These are phyloP conservation scores for Penicillium nordicum DNA, from an alignment of 2,329 filamentous ascomycete species.

Conservation along the genomic window DNA sequence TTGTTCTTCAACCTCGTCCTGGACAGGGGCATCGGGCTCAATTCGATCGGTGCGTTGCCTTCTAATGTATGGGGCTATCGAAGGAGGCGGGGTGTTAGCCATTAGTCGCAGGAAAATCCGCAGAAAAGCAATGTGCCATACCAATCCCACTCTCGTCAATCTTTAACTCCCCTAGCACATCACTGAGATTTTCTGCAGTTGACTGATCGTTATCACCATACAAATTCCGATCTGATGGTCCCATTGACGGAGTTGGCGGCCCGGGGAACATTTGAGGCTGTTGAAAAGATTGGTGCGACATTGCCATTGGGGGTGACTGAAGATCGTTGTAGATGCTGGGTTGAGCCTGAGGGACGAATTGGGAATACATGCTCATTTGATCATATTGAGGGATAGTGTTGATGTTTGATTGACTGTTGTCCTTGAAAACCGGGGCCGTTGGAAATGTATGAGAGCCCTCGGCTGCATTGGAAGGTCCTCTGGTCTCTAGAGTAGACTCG, in stretches of 20 bases:
- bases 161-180: slow-evolving; percentile 79
- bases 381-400: slow-evolving; percentile 45
- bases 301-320: slow-evolving; percentile 31
- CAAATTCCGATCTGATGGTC: slow-evolving; percentile 43
- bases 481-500: slow-evolving; percentile 25
- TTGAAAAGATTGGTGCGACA: slow-evolving; percentile 30
- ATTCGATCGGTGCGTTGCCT: slow-evolving; percentile 52
- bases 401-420: slow-evolving; percentile 52
- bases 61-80: slow-evolving; percentile 76
- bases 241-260: slow-evolving; percentile 26
- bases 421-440: slow-evolving; percentile 46
- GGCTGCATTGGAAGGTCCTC: slow-evolving; percentile 37
- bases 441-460: slow-evolving; percentile 53
- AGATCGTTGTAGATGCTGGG: slow-evolving; percentile 31
- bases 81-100: slow-evolving; percentile 3
- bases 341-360: slow-evolving; percentile 35
- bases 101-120: neutral
- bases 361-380: slow-evolving; percentile 39
- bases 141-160: slow-evolving; percentile 84
- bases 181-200: slow-evolving; percentile 68
- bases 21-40: slow-evolving; percentile 53
- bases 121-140: slow-evolving; percentile 44
- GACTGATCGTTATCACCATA: slow-evolving; percentile 62
- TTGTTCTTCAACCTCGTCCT: slow-evolving; percentile 68
- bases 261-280: slow-evolving; percentile 28